Evolutionary conservation across 257 asterid genomes (phyloP), one percentile per base, ranked within the genome.

Genomic region (Lycium ferocissimum): DNA sequence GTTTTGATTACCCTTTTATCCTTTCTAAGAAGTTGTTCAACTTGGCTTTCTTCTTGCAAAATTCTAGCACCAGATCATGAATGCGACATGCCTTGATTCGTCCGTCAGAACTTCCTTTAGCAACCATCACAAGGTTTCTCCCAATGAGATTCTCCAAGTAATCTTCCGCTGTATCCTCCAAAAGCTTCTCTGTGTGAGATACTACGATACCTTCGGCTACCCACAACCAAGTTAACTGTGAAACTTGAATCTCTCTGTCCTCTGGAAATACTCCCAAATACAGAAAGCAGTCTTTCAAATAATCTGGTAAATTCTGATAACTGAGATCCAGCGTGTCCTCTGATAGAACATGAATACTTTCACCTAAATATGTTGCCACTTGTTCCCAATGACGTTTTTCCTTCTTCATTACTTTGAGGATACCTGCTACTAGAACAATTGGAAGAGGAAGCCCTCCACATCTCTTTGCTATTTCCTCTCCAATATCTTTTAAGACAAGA

Each of bases 391-490:
- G 35, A 49, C 38, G 18, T 43, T 0, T 62, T 67, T 13, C 37
- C 54, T 51, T 47, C 49, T 66, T 37, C 37, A 9, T 49, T 11
- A 6, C 5, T 22, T 14, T 8, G 0, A 57, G 58, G 5, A 38
- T 11, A 38, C 84, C 84, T 15, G 22, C 84, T 37, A 81, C 59
- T 12, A 81, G 5, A 26, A 81, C 84, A 81, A 81, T 7, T 43
- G 84, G 12, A 11, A 81, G 58, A 20, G 59, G 76, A 5, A 62
- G 5, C 1, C 84, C 62, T 37, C 56, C 71, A 35, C 84, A 62
- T n/a, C 62, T 81, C 18, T 11, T 2, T n/a, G 76, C 56, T 17
- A 70, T 70, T 2, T 0, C 8, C 17, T 40, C 0, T 0, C 79
- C 79, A 70, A 59, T 4, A 17, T 37, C 40, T 3, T 2, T 10